Conservation (phyloP, 306 rosid genomes). For the Mucuna pruriens region DNA sequence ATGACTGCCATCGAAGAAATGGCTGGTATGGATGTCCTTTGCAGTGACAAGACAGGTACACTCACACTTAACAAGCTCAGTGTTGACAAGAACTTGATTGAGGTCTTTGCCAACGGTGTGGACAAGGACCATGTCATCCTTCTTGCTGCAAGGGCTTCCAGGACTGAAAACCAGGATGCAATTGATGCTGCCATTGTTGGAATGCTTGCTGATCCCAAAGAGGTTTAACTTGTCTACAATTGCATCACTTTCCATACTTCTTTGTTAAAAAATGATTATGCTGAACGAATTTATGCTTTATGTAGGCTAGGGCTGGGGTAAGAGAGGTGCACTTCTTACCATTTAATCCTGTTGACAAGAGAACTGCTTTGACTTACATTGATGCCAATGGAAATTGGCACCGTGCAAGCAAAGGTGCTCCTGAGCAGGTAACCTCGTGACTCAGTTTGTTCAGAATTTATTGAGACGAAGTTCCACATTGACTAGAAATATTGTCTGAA, state of each 20-base stretch:
- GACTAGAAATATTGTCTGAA: too few species aligned
- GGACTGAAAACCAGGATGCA: constrained; percentile 96
- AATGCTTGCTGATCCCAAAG: constrained; percentile 98
- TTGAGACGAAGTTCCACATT: too few species aligned
- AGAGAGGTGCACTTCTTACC: constrained; percentile 93
- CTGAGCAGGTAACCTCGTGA: constrained; percentile 77
- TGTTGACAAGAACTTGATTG: constrained; percentile 82
- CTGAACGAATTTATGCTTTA: neutral
- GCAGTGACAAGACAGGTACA: constrained; percentile 99
- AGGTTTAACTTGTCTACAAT: constrained; percentile 55
- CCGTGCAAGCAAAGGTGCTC: constrained; percentile 99
- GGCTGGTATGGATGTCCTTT: constrained; percentile 99
- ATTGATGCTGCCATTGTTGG: constrained; percentile 98
- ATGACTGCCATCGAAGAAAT: constrained; percentile 99
- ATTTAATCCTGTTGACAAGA: constrained; percentile 95
- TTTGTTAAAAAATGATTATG: constrained; percentile 12
- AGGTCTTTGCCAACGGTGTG: constrained; percentile 81
- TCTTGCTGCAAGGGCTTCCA: constrained; percentile 94
- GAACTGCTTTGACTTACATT: constrained; percentile 98
- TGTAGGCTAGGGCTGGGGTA: constrained; percentile 89
- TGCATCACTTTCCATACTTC: constrained; percentile 8
- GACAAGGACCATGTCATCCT: constrained; percentile 84
- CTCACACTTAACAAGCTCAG: constrained; percentile 96
- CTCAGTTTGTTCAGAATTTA: constrained; percentile 28
- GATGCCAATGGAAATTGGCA: constrained; percentile 86